Conservation (phyloP, 352 stramenopile species). For the Pythium utonaiense region DNA sequence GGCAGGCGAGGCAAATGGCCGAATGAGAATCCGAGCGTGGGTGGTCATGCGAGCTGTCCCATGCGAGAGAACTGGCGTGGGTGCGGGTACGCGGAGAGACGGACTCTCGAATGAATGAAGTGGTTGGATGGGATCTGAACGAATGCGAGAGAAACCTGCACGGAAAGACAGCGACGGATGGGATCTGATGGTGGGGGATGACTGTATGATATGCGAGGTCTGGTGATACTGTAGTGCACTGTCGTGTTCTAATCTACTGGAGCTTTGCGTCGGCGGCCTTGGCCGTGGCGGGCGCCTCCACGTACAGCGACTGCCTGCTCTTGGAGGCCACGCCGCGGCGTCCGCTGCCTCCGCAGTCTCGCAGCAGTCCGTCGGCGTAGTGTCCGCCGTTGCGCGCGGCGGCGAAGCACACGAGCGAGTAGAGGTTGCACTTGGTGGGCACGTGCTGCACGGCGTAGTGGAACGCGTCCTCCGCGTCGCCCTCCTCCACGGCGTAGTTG, state of each 20-base stretch:
- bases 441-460: slow-evolving; percentile 76
- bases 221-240: background rate
- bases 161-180: too few relatives aligned
- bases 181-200: too few relatives aligned
- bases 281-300: slow-evolving; percentile 26
- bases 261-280: slow-evolving; percentile 15
- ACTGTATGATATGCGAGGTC: too few relatives aligned
- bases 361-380: slow-evolving; percentile 14
- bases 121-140: too few relatives aligned
- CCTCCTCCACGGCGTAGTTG: slow-evolving; percentile 77
- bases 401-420: slow-evolving; percentile 80
- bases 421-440: slow-evolving; percentile 86
- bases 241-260: background rate
- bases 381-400: slow-evolving; percentile 63
- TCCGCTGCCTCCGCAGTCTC: slow-evolving; percentile 66
- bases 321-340: slow-evolving; percentile 47
- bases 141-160: too few relatives aligned
- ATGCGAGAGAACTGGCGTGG: too few relatives aligned
- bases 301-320: slow-evolving; percentile 63
- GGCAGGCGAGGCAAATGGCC: too few relatives aligned
- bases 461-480: slow-evolving; percentile 67
- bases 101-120: too few relatives aligned
- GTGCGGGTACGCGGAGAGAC: too few relatives aligned
- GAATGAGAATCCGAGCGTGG: too few relatives aligned
- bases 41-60: too few relatives aligned